A percentile compares a stretch with the other conserved stretches of the same genome.
These are phyloP conservation scores for Fusarium annulatum DNA, from an alignment of 2,329 filamentous ascomycete species.

Conservation along the genomic window DNA sequence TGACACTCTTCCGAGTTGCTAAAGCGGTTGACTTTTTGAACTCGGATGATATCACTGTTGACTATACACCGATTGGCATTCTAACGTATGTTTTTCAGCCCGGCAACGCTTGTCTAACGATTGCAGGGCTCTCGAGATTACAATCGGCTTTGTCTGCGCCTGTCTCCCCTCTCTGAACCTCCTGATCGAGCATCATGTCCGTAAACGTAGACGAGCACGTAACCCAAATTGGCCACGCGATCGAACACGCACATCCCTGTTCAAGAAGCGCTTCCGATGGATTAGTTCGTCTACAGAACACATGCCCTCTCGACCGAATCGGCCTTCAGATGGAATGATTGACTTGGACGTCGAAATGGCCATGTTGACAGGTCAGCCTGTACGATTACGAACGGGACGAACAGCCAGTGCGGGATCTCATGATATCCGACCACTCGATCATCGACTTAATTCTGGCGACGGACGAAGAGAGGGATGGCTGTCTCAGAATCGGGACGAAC, in stretches of 20 bases:
- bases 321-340: conserved; percentile 13
- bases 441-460: conserved; percentile 28
- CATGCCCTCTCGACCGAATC: background rate
- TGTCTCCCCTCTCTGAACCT: conserved; percentile 38
- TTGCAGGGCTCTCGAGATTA: conserved; percentile 27
- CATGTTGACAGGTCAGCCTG: conserved; percentile 35
- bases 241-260: background rate
- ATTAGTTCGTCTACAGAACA: conserved; percentile 24
- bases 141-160: conserved; percentile 39
- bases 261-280: conserved; percentile 30
- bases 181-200: conserved; percentile 27
- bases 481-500: background rate
- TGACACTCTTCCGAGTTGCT: conserved; percentile 26
- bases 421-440: conserved; percentile 12
- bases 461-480: conserved; percentile 35
- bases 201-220: conserved; percentile 15
- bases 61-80: conserved; percentile 31
- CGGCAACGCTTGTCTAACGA: background rate
- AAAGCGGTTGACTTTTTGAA: conserved; percentile 25
- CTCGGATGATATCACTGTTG: conserved; percentile 34
- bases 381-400: conserved; percentile 5
- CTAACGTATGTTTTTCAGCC: conserved; percentile 15
- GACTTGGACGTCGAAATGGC: conserved; percentile 38
- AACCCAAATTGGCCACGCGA: background rate
- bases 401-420: conserved; percentile 3